A percentile compares a stretch with the other conserved stretches of the same genome.
Evolutionary conservation across 176 grass and related monocot genomes (phyloP).

Genomic region (Secale cereale): DNA sequence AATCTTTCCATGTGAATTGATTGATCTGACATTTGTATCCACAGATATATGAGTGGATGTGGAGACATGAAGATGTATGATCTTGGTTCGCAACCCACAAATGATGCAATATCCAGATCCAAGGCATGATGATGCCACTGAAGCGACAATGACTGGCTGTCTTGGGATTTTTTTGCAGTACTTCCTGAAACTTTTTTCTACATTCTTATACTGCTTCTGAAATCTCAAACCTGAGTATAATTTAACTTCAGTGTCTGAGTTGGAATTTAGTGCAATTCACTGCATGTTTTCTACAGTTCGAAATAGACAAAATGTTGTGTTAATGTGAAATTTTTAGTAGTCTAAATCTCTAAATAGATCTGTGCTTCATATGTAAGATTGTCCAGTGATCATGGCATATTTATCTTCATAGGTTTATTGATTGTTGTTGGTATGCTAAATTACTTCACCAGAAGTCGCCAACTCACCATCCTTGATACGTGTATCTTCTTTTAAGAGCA

Average conservation of each 20-base stretch:
- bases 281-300: constrained; percentile 15
- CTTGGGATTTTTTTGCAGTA: constrained; percentile 24
- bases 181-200: background rate
- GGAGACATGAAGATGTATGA: constrained; percentile 13
- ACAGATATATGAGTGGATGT: constrained; percentile 26
- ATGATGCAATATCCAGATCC: constrained; percentile 18
- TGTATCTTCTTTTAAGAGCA: background rate
- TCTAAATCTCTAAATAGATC: constrained; percentile 13
- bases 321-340: constrained; percentile 4
- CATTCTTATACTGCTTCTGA: background rate
- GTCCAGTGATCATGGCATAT: constrained; percentile 6
- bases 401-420: background rate
- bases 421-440: constrained; percentile 1
- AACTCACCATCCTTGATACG: background rate
- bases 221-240: background rate
- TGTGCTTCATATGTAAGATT: background rate
- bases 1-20: constrained; percentile 32
- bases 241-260: background rate
- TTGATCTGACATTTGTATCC: constrained; percentile 34
- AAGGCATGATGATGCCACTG: constrained; percentile 20
- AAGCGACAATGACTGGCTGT: constrained; percentile 17
- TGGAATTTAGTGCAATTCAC: background rate
- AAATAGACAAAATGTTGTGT: background rate
- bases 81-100: background rate
- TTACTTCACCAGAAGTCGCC: background rate